Evolutionary conservation across 371 early-diverging fungal species (phyloP).

Genomic region (Lichtheimia hyalospora): DNA sequence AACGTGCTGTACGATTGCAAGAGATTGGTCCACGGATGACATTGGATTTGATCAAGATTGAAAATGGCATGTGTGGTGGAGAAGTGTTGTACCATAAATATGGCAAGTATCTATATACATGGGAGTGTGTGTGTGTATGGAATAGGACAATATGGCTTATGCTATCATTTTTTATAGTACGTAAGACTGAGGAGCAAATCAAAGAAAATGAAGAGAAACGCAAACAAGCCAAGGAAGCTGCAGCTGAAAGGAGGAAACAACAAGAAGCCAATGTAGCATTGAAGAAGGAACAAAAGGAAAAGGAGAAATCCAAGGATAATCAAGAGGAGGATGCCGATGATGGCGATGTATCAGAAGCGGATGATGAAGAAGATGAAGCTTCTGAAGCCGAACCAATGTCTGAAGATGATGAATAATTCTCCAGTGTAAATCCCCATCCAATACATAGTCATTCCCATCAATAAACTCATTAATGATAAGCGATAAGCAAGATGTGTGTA

Average conservation of each 20-base stretch:
- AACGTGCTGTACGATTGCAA: slow-evolving; percentile 81
- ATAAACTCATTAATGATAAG: neutral
- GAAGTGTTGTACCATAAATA: slow-evolving; percentile 87
- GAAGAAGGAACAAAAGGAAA: slow-evolving; percentile 42
- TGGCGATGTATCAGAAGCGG: slow-evolving; percentile 16
- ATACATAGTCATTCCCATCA: neutral
- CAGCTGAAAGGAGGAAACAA: slow-evolving; percentile 22
- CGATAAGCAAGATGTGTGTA: too few species aligned
- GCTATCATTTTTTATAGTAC: slow-evolving; percentile 42
- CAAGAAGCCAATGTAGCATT: slow-evolving; percentile 15
- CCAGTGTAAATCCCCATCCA: too few species aligned
- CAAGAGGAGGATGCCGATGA: slow-evolving; percentile 38
- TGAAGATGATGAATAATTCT: neutral
- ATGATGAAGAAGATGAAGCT: slow-evolving; percentile 13
- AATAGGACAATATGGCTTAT: neutral
- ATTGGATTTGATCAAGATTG: slow-evolving; percentile 86
- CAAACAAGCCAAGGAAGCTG: slow-evolving; percentile 62
- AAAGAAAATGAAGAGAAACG: slow-evolving; percentile 58
- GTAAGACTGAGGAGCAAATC: slow-evolving; percentile 72
- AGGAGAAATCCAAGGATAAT: slow-evolving; percentile 32
- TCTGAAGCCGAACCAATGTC: slow-evolving; percentile 6
- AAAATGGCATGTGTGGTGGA: slow-evolving; percentile 90
- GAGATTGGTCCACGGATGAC: slow-evolving; percentile 96
- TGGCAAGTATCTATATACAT: slow-evolving; percentile 28
- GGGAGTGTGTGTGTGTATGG: neutral